Evolutionary conservation across 352 stramenopile genomes (phyloP), one percentile per base, ranked within the genome.

Genomic region (Pythium pyrilobum): DNA sequence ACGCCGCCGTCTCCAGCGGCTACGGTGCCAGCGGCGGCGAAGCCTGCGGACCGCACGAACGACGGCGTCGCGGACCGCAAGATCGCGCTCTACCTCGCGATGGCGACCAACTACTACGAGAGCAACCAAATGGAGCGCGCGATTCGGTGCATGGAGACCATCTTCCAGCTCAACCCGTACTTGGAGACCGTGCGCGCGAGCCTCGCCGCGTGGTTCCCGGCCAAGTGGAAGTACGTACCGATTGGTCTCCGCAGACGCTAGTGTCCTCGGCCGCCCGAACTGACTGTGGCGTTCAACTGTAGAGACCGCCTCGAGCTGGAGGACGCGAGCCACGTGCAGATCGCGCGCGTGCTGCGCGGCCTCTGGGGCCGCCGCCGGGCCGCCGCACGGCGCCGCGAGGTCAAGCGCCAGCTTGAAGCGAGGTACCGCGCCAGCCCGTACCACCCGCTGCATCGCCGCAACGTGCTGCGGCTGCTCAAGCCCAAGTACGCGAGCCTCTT

Each of bases 101-200:
- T 91, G 18, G 77, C 66, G 12, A 49, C 47, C n/a, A 81, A 77
- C 16, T 87, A 77, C 42, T 89, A 86, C 57, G 67, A 85, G 50
- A 72, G 66, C 62, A 91, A 91, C 52, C 77, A 88, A 40, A 89
- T 91, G 81, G 76, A 89, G 51, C 71, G 70, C 8, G 81, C 81
- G 1, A 85, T 91, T 41, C 74, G 76, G 15, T 67, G 77, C 40
- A 85, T 89, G 70, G 77, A 88, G 65, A 71, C 66, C 20, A 70
- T 82, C 24, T 76, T 88, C 56, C 62, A 79, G 31, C 66, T 87
- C 34, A 70, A 81, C 38, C 67, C 61, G 27, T 84, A 75, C 33
- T 55, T 86, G 24, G 41, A 67, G n/a, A 78, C 87, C 41, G 73
- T 79, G 3, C 74, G 81, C 9, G 56, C 59, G 8, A 83, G 64